These are phyloP conservation scores for Rubus parviflorus DNA, from an alignment of 306 rosid genomes.

Conservation along the genomic window DNA sequence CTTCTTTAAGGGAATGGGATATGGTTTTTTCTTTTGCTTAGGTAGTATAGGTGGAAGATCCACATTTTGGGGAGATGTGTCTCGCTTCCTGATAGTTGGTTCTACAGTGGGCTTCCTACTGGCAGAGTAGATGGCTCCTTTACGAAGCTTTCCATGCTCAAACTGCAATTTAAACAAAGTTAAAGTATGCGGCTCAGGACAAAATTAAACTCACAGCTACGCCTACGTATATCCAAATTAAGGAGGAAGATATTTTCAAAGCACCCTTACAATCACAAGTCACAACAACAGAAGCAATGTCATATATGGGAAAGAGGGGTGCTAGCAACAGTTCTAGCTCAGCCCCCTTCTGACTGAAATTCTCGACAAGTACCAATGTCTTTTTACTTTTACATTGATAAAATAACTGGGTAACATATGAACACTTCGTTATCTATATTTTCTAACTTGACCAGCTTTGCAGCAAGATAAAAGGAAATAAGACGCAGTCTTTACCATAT, in stretches of 20 bases:
- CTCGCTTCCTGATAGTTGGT: constrained; percentile 36
- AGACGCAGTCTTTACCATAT: background rate
- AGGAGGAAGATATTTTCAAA: background rate
- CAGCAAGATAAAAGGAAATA: background rate
- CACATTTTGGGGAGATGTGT: constrained; percentile 57
- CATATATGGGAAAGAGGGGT: background rate
- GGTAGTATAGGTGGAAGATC: constrained; percentile 73
- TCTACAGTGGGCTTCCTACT: constrained; percentile 44
- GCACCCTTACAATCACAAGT: background rate
- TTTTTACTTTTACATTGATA: background rate
- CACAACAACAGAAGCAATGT: background rate
- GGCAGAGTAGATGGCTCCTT: constrained; percentile 39
- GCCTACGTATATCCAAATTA: background rate
- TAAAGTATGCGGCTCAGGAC: constrained; percentile 10
- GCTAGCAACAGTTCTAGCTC: background rate
- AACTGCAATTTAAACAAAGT: constrained; percentile 47
- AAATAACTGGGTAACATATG: background rate
- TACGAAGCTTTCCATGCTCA: constrained; percentile 38
- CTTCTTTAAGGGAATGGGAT: constrained; percentile 71
- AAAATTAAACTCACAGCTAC: background rate
- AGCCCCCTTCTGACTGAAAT: background rate
- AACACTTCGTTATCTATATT: background rate
- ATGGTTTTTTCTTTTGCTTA: constrained; percentile 87
- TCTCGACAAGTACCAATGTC: background rate
- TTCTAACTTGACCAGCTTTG: background rate